Percentiles rank a stretch among this genome's conserved stretches.
Conservation (phyloP, 148 eudicot genomes). For the Amaranthus palmeri region DNA sequence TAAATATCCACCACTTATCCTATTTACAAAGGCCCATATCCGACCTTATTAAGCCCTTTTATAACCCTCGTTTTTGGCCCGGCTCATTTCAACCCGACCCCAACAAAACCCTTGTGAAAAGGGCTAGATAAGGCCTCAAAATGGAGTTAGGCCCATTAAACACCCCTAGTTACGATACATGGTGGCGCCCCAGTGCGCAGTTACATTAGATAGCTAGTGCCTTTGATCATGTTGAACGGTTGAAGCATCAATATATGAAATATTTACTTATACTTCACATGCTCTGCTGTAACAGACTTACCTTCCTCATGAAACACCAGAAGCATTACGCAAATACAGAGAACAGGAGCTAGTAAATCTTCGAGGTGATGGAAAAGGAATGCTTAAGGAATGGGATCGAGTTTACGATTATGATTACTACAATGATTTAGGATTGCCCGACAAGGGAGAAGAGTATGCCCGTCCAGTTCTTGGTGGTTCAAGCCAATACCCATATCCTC, state of each 20-base stretch:
- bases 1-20: too few relatives aligned
- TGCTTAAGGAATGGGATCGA: slow-evolving; percentile 82
- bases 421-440: slow-evolving; percentile 77
- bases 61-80: too few relatives aligned
- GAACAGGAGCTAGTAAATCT: slow-evolving; percentile 71
- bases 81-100: too few relatives aligned
- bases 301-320: slow-evolving; percentile 70
- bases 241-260: background rate
- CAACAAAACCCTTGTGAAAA: too few relatives aligned
- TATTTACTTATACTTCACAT: background rate
- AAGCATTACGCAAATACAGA: slow-evolving; percentile 51
- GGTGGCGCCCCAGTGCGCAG: too few relatives aligned
- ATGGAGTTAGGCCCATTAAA: too few relatives aligned
- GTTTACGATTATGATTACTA: slow-evolving; percentile 79
- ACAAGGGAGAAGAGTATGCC: slow-evolving; percentile 49
- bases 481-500: slow-evolving; percentile 66
- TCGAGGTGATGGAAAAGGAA: slow-evolving; percentile 63
- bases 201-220: too few relatives aligned
- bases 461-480: slow-evolving; percentile 89
- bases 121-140: too few relatives aligned
- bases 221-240: too few relatives aligned
- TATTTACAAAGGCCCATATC: too few relatives aligned
- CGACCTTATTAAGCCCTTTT: too few relatives aligned
- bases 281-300: slow-evolving; percentile 43
- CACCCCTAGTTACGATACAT: too few relatives aligned